Percentiles rank a stretch among this genome's conserved stretches.
Evolutionary conservation across 2,329 filamentous ascomycete species (phyloP).

Genomic region (Aspergillus chevalieri): DNA sequence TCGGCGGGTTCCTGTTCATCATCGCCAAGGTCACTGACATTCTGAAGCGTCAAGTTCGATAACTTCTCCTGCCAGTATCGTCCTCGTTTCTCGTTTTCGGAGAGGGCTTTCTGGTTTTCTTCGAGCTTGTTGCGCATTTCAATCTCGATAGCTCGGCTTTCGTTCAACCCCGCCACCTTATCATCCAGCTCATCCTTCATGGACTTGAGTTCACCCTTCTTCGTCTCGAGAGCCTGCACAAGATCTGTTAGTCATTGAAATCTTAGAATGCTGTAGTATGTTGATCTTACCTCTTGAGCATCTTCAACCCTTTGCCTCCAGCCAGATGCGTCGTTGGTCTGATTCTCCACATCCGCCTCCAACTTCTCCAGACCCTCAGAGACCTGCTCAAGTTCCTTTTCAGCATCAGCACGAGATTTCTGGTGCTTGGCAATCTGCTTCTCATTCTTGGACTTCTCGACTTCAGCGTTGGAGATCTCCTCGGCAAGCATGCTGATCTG

Average conservation of each 20-base stretch:
- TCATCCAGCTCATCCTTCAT: constrained; percentile 83
- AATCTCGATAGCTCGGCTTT: constrained; percentile 82
- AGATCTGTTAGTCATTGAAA: constrained; percentile 13
- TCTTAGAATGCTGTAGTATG: background rate
- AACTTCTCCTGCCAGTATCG: constrained; percentile 88
- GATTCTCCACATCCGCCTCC: constrained; percentile 69
- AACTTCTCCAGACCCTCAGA: constrained; percentile 68
- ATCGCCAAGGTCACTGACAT: constrained; percentile 64
- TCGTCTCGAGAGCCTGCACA: constrained; percentile 59
- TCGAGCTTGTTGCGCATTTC: constrained; percentile 98
- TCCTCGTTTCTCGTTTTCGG: constrained; percentile 77
- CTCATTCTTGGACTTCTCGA: constrained; percentile 84
- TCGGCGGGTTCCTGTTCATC: constrained; percentile 44
- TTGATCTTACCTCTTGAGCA: constrained; percentile 57
- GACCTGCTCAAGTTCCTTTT: constrained; percentile 69
- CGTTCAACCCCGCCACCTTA: constrained; percentile 78
- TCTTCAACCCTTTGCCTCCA: constrained; percentile 70
- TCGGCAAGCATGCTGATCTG: constrained; percentile 76
- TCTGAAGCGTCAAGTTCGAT: constrained; percentile 74
- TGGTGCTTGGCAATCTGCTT: constrained; percentile 85
- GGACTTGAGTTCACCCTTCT: constrained; percentile 70
- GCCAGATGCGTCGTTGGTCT: constrained; percentile 67
- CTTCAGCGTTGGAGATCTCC: constrained; percentile 76
- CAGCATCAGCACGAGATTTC: constrained; percentile 72
- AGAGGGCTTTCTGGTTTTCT: constrained; percentile 83